Conservation (phyloP, 805 yeast species). For the Metschnikowia chrysomelidarum region DNA sequence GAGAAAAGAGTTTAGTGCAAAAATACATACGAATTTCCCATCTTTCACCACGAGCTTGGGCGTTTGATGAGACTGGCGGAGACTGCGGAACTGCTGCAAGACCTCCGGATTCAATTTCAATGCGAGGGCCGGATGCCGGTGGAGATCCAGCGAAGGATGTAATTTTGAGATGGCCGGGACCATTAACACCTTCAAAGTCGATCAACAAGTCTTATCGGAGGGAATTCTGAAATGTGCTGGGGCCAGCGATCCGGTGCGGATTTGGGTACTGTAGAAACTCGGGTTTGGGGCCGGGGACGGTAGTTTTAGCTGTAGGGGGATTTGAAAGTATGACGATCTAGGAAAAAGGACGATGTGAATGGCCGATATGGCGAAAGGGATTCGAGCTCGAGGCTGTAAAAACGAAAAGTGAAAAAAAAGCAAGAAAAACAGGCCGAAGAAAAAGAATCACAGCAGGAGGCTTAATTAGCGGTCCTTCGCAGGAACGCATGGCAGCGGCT, state of each 20-base stretch:
- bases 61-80: conserved; percentile 12
- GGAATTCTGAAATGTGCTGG: too few relatives aligned
- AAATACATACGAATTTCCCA: conserved; percentile 33
- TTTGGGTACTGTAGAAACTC: too few relatives aligned
- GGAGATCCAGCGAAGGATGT: conserved; percentile 15
- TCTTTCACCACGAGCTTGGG: conserved; percentile 38
- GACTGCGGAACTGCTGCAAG: conserved; percentile 24
- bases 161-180: conserved; percentile 16
- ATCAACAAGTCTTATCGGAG: too few relatives aligned
- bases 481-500: conserved; percentile 3
- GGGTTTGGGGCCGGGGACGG: too few relatives aligned
- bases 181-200: too few relatives aligned
- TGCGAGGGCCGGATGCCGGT: conserved; percentile 26
- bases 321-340: too few relatives aligned
- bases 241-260: too few relatives aligned
- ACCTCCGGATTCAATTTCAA: conserved; percentile 30
- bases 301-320: too few relatives aligned
- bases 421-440: background rate
- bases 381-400: background rate
- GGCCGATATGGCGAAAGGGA: background rate
- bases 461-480: conserved; percentile 9
- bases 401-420: conserved; percentile 1
- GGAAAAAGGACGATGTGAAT: background rate
- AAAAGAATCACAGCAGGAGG: conserved; percentile 6
- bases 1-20: background rate